Evolutionary conservation across 257 asterid species (phyloP).

Genomic region (Solanum neorickii): DNA sequence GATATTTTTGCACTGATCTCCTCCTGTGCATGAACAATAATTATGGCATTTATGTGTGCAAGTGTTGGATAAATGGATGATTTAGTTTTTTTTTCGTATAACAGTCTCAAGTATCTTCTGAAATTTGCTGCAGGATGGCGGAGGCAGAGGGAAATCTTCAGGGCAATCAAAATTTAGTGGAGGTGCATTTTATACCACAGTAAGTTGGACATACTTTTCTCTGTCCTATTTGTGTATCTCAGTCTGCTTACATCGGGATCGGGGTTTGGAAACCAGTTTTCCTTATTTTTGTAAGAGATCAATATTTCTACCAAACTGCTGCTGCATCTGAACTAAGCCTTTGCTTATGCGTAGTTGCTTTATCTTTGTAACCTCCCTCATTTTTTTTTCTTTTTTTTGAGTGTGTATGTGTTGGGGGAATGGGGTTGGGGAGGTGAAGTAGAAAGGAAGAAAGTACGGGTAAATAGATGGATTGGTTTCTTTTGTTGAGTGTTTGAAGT

Average conservation of each 20-base stretch:
- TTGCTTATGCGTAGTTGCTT: background rate
- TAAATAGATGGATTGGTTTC: background rate
- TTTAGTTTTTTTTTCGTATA: background rate
- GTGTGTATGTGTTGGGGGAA: background rate
- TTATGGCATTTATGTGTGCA: background rate
- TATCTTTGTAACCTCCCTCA: background rate
- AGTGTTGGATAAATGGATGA: background rate
- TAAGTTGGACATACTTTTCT: slow-evolving; percentile 22
- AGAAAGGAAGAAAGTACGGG: background rate
- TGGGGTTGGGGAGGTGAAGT: background rate
- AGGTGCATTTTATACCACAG: slow-evolving; percentile 56
- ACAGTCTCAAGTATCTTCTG: background rate
- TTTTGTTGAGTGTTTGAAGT: background rate
- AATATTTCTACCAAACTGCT: background rate
- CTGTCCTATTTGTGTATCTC: background rate
- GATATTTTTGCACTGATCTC: background rate
- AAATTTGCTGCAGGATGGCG: slow-evolving; percentile 35
- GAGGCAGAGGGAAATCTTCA: slow-evolving; percentile 38
- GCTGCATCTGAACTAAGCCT: background rate
- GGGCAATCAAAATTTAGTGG: slow-evolving; percentile 54
- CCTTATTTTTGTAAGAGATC: background rate
- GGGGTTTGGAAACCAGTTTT: background rate
- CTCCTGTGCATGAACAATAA: background rate
- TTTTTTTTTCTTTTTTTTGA: background rate
- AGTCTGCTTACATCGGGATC: background rate